Percentiles rank a stretch among this genome's conserved stretches.
These are phyloP conservation scores for Neospora caninum DNA, from an alignment of 169 alveolate species.

Conservation along the genomic window DNA sequence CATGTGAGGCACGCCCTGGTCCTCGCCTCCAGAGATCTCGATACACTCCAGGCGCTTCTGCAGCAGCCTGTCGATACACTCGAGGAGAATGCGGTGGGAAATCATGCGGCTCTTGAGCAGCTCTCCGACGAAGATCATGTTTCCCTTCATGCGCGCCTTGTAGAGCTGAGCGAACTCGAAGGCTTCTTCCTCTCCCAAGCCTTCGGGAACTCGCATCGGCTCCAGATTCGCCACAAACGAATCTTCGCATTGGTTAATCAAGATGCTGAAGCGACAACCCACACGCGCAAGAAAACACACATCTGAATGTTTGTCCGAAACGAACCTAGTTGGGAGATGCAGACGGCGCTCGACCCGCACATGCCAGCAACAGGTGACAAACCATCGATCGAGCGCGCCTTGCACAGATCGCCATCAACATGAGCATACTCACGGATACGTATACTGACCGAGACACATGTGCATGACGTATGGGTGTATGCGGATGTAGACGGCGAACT, in stretches of 20 bases:
- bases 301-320: no score
- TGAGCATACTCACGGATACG: no score
- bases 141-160: slow-evolving; percentile 77
- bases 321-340: no score
- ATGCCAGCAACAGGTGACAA: no score
- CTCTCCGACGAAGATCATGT: slow-evolving; percentile 78
- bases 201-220: slow-evolving; percentile 74
- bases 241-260: slow-evolving; percentile 75
- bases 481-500: background rate
- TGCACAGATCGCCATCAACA: no score
- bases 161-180: slow-evolving; percentile 74
- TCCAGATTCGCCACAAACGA: slow-evolving; percentile 75
- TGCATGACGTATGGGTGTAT: no score
- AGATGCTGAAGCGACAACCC: slow-evolving; percentile 60
- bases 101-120: slow-evolving; percentile 73
- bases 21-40: slow-evolving; percentile 42
- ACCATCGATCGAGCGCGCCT: no score
- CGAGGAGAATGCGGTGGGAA: slow-evolving; percentile 70
- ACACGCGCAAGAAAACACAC: no score
- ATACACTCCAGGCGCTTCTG: slow-evolving; percentile 67
- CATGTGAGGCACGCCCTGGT: slow-evolving; percentile 66
- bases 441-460: background rate
- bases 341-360: no score
- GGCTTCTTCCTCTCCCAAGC: slow-evolving; percentile 73
- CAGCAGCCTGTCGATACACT: slow-evolving; percentile 76